Evolutionary conservation across 2,329 filamentous ascomycete species (phyloP), one percentile per base, ranked within the genome.

Genomic region (Nemania sp.): DNA sequence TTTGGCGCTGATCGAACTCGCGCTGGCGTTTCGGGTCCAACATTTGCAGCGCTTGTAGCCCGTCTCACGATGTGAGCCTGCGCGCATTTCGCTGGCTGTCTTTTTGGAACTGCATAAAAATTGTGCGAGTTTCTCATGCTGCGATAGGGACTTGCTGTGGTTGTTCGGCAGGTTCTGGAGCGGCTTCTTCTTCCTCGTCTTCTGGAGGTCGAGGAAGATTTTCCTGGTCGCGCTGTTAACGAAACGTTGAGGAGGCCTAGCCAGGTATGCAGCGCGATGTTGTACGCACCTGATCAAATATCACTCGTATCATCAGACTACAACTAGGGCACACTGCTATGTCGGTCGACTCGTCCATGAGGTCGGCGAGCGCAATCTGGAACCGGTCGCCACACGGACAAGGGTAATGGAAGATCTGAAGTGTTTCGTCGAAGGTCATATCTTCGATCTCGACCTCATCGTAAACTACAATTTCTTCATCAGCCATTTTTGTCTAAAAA

Each of bases 401-500:
- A 12, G 94, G 94, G 72, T 96, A 96, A 75, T 93, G 89, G 77
- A 96, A 99, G 64, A 96, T 87, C 72, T 96, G 88, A 34, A 91
- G 81, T 3, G 80, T 79, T 41, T 85, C 77, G 73, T 97, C 91
- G 72, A 84, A 97, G 67, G 89, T 94, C 91, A 97, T 96, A 75
- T 99, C 94, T 73, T 97, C 93, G 77, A 97, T 97, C 72, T 97
- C 93, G 73, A 97, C 93, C 74, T 97, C 93, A 69, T 97, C 93
- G 78, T 97, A 97, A 71, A 96, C 90, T 63, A 88, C 85, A 52
- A 88, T 73, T 28, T 75, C 76, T 48, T 83, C 79, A 61, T 87
- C 82, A 69, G 86, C 84, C 30, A 84, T 79, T 37, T 42, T 75
- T 50, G 37, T 24, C 12, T 17, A 22, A 22, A 19, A 23, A 40